Base-by-base conservation (phyloP, 2,329 filamentous ascomycete genomes). In the Corniculantispora saksenae region DNA sequence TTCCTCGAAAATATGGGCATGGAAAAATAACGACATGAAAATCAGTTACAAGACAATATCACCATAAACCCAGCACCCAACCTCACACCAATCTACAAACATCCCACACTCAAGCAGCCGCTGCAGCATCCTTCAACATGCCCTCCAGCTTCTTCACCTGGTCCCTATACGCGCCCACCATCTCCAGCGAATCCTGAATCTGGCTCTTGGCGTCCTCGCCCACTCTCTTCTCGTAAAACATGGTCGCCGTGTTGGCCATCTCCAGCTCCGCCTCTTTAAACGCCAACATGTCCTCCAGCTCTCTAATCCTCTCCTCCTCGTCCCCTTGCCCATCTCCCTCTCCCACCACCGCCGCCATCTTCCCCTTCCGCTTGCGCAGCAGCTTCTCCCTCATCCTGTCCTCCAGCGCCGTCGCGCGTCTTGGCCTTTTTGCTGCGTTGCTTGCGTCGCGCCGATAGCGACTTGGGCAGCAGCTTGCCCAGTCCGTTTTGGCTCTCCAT, bases 381-480 rank as follows among this genome's bases (percentile, higher is more conserved):
- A 72, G 71, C 12, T 63, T 69, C 25, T 55, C 45, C n/a, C 74
- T 69, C 6, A 77, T 53, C 50, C 65, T 72, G 21, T 59, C 27
- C 66, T 77, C 71, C 65, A 72, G 72, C 12, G 72, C 70, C 21
- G 76, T 77, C 38, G 76, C 77, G 10, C 78, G 71, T 63, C 71
- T 69, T 4, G 75, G 72, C 72, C 73, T 76, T 7, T 66, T 69
- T 3, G 74, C 80, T 83, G 74, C 79, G 82, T 64, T 79, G 79
- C 56, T 82, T 80, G 55, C 83, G 81, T 71, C 82, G 84, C 56
- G 79, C 78, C 32, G 77, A 75, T 62, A 87, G 79, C 45, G 80
- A 78, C 71, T 83, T 85, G 60, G 84, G 80, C 43, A 88, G 74
- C 35, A 88, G 78, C 75, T 85, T 87, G 65, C 78, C 80, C 51